phyloP scores from a whole-genome alignment of 2,329 filamentous ascomycete species.

The Arthrobotrys musiformis region DNA sequence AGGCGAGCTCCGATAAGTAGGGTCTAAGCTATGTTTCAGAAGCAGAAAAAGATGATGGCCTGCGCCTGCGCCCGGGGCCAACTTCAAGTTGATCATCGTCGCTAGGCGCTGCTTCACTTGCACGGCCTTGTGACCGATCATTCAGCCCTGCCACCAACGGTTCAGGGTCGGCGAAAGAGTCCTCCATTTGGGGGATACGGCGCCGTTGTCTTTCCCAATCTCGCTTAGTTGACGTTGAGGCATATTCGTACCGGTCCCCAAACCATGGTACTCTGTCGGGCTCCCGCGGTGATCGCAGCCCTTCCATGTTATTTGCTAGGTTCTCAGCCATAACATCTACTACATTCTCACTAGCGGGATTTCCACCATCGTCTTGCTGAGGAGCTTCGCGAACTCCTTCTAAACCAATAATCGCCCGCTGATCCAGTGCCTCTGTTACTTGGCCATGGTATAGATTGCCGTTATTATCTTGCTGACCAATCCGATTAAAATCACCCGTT shows the following conservation, averaged over 20 bases:
- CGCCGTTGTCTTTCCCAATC: no score
- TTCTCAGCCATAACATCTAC: background rate
- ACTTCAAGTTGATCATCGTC: background rate
- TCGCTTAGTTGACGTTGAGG: background rate
- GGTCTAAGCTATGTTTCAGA: background rate
- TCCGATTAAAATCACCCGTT: no score
- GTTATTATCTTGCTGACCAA: no score
- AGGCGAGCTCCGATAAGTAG: no score
- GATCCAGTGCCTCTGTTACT: no score
- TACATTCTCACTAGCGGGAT: no score
- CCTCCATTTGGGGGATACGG: background rate
- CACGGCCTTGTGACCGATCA: background rate
- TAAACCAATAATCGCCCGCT: no score
- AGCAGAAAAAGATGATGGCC: background rate
- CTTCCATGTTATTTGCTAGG: background rate
- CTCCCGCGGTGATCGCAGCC: background rate
- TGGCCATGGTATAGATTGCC: no score
- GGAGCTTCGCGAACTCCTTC: background rate
- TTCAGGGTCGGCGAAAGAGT: background rate
- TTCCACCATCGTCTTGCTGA: background rate
- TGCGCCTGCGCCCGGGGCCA: background rate
- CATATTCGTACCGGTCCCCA: background rate
- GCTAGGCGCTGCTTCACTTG: no score
- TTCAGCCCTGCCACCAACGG: background rate
- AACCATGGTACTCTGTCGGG: background rate